A percentile compares a stretch with the other conserved stretches of the same genome.
Evolutionary conservation across 2,329 filamentous ascomycete species (phyloP).

Genomic region (Stagonosporopsis vannaccii): DNA sequence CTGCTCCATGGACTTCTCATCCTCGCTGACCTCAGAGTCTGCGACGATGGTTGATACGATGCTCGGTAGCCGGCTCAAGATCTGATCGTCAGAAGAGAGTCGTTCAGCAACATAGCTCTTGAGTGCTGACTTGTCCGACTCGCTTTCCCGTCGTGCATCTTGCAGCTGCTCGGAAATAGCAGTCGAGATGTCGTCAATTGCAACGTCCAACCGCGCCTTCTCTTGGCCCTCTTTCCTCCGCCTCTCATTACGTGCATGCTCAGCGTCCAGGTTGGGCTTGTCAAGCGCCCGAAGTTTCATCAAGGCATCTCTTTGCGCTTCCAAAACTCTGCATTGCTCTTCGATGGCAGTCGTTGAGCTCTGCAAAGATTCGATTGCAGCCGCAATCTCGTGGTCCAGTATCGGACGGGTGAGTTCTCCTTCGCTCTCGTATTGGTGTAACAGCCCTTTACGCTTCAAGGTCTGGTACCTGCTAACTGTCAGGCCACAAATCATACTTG

Average conservation of each 20-base stretch:
- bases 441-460: constrained; percentile 42
- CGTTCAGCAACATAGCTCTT: constrained; percentile 59
- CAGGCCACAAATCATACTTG: background rate
- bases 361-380: constrained; percentile 69
- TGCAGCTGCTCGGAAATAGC: constrained; percentile 45
- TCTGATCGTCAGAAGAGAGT: constrained; percentile 69
- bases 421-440: constrained; percentile 42
- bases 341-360: constrained; percentile 70
- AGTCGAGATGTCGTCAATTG: constrained; percentile 43
- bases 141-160: constrained; percentile 58
- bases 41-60: constrained; percentile 66
- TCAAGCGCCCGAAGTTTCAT: constrained; percentile 61
- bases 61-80: constrained; percentile 71
- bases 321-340: constrained; percentile 68
- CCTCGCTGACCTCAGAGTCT: constrained; percentile 57
- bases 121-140: constrained; percentile 55
- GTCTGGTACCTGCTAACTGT: constrained; percentile 37
- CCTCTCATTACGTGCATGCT: constrained; percentile 48
- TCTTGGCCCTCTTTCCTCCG: constrained; percentile 49
- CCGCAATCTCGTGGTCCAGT: constrained; percentile 65
- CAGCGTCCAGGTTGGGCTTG: constrained; percentile 50
- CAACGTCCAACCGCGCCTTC: constrained; percentile 53
- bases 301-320: constrained; percentile 68
- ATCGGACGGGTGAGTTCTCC: constrained; percentile 55
- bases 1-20: constrained; percentile 62